A percentile compares a stretch with the other conserved stretches of the same genome.
Evolutionary conservation across 192 early-diverging fungal species (phyloP).

Genomic region (Backusella psychrophila): DNA sequence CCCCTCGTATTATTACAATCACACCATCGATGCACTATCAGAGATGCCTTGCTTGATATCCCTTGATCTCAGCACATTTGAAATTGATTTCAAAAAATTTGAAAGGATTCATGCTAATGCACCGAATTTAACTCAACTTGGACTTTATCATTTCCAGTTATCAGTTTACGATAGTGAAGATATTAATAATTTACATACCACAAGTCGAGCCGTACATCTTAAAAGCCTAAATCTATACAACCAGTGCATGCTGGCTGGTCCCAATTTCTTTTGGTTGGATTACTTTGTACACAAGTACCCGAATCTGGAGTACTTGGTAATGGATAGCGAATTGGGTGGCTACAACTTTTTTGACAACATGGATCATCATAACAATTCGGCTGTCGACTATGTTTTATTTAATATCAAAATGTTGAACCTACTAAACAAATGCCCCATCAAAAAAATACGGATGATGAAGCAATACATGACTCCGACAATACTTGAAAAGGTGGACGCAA

Average conservation of each 20-base stretch:
- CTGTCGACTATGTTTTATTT: not conserved
- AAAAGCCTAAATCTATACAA: not conserved
- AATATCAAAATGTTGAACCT: not conserved
- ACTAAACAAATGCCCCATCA: not conserved
- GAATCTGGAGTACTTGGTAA: not conserved
- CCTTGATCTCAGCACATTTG: not conserved
- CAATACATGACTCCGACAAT: not conserved
- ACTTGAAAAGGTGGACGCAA: not conserved
- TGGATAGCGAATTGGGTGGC: not conserved
- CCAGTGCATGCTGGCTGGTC: not conserved
- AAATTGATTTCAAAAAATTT: not conserved
- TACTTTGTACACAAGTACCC: not conserved
- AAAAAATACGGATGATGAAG: not conserved
- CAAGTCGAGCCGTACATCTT: not conserved
- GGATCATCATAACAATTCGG: not conserved
- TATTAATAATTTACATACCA: not conserved
- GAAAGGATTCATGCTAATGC: not conserved
- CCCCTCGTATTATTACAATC: not conserved
- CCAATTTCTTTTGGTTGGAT: constrained; percentile 1
- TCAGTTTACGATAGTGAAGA: not conserved
- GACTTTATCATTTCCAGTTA: not conserved
- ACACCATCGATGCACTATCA: not conserved
- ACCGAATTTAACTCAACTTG: not conserved
- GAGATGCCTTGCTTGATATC: not conserved
- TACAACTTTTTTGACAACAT: not conserved